These are phyloP conservation scores for Eucommia ulmoides DNA, from an alignment of 257 asterid species.

Conservation along the genomic window DNA sequence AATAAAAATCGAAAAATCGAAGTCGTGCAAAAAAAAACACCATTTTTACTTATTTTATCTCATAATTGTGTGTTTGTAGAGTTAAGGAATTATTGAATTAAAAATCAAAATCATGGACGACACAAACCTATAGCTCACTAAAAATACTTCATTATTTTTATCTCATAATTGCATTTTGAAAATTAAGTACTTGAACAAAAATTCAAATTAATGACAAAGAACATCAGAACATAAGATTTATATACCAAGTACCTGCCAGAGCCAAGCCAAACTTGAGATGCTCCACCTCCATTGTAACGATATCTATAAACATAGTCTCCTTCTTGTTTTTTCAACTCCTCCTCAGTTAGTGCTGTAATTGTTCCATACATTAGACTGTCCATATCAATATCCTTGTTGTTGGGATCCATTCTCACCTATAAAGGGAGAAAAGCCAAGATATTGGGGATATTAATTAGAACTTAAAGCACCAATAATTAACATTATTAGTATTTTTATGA, in stretches of 20 bases:
- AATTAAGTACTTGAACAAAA: background rate
- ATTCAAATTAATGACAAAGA: background rate
- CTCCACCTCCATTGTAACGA: constrained; percentile 95
- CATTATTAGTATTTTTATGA: no score
- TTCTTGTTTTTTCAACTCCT: constrained; percentile 86
- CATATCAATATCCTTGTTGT: constrained; percentile 74
- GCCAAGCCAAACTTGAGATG: constrained; percentile 98
- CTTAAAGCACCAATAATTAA: no score
- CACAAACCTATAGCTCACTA: no score
- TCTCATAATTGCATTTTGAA: no score
- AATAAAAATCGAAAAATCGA: no score
- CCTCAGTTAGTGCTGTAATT: constrained; percentile 56
- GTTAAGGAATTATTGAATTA: no score
- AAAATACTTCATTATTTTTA: no score
- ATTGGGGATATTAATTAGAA: no score
- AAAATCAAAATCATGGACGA: no score
- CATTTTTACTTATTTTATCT: no score
- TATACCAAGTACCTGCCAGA: constrained; percentile 74
- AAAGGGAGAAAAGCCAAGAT: constrained; percentile 7
- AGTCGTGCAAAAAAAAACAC: no score
- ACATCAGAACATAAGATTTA: background rate
- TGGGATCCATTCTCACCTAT: constrained; percentile 90
- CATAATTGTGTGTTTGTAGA: no score
- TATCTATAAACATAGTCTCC: constrained; percentile 86
- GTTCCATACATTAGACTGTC: constrained; percentile 74